These are phyloP conservation scores for Neopestalotiopsis sp. DNA, from an alignment of 2,329 filamentous ascomycete genomes.

Conservation along the genomic window DNA sequence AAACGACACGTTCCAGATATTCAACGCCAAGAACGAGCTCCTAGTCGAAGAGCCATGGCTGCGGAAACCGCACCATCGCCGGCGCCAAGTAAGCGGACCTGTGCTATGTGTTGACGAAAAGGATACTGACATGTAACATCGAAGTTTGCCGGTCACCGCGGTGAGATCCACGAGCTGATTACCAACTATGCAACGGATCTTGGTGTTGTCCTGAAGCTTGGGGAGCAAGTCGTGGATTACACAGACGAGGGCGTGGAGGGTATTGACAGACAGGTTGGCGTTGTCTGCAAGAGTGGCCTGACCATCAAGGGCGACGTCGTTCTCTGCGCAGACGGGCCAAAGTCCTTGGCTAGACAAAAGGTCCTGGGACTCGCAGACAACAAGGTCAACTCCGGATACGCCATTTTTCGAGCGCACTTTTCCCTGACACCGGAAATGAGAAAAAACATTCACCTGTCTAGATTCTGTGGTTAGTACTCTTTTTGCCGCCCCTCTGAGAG, in stretches of 20 bases:
- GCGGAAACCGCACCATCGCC: background rate
- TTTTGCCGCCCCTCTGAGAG: background rate
- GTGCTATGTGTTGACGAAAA: background rate
- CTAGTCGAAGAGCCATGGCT: conserved; percentile 1
- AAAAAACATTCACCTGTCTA: background rate
- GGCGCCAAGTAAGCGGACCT: background rate
- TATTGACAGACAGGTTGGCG: background rate
- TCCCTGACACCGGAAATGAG: background rate
- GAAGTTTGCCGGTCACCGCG: conserved; percentile 46
- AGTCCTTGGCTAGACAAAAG: conserved; percentile 39
- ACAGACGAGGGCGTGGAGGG: conserved; percentile 49
- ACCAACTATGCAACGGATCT: conserved; percentile 54
- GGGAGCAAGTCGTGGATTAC: conserved; percentile 51
- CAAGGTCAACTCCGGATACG: conserved; percentile 28
- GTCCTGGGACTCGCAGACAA: conserved; percentile 31
- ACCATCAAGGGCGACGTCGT: conserved; percentile 37
- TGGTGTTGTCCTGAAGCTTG: conserved; percentile 54
- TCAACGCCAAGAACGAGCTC: conserved; percentile 2
- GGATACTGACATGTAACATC: background rate
- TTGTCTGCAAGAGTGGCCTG: background rate
- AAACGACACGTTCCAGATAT: background rate
- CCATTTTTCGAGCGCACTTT: conserved; percentile 37
- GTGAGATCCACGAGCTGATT: conserved; percentile 56
- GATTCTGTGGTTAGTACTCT: background rate
- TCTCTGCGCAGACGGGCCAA: conserved; percentile 42